Evolutionary conservation across 179 eudicot species (phyloP).

Genomic region (Corrigiola litoralis): DNA sequence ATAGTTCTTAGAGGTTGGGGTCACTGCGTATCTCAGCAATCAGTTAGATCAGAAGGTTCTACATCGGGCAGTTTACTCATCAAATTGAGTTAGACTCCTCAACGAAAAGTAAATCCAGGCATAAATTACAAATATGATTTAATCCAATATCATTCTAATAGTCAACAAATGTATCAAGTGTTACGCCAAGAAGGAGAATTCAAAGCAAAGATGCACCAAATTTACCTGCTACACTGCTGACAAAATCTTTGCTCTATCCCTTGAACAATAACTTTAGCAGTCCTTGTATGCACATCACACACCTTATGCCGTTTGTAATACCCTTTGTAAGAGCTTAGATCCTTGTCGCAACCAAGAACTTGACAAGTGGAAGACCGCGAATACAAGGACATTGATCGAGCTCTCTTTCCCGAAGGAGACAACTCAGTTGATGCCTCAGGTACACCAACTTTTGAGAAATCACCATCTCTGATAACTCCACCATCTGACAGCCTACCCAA

Average conservation of each 20-base stretch:
- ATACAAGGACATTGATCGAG: constrained; percentile 28
- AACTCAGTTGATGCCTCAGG: constrained; percentile 13
- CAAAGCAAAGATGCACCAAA: constrained; percentile 1
- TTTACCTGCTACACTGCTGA: constrained; percentile 87
- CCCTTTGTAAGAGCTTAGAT: constrained; percentile 56
- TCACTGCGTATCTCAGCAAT: neutral
- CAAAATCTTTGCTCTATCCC: constrained; percentile 71
- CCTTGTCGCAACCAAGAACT: constrained; percentile 72
- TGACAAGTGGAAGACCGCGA: constrained; percentile 45
- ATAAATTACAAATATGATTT: no score
- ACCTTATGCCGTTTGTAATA: constrained; percentile 68
- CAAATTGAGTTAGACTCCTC: neutral
- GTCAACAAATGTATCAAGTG: neutral
- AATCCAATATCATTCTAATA: neutral
- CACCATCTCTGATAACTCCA: constrained; percentile 15
- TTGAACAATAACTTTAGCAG: constrained; percentile 53
- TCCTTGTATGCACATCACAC: constrained; percentile 65
- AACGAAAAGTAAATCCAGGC: neutral
- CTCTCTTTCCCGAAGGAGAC: constrained; percentile 29
- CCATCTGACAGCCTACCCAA: constrained; percentile 45
- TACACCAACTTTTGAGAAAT: constrained; percentile 7
- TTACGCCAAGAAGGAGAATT: neutral
- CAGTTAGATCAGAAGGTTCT: neutral
- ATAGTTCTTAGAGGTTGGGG: neutral
- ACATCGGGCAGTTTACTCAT: neutral